phyloP scores from a whole-genome alignment of 2,329 filamentous ascomycete genomes.

The Sporothrix sp. region DNA sequence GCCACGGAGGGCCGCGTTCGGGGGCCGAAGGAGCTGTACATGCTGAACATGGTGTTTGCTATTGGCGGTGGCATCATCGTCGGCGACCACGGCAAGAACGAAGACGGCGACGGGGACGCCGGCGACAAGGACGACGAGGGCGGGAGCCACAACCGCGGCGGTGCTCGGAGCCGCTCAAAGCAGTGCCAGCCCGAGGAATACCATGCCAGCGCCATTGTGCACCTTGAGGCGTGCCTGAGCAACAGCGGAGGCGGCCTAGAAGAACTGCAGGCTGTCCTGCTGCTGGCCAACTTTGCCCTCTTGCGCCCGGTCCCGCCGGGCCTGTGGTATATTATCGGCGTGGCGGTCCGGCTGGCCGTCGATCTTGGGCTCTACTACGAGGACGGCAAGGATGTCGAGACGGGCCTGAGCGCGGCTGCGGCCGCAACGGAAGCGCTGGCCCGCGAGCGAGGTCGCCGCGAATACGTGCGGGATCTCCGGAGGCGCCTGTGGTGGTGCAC shows the following conservation, averaged over 20 bases:
- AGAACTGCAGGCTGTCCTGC: conserved; percentile 83
- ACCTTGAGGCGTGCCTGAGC: conserved; percentile 78
- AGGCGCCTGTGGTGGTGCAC: conserved; percentile 94
- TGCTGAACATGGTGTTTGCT: conserved; percentile 94
- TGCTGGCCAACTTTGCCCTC: conserved; percentile 85
- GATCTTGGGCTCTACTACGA: conserved; percentile 91
- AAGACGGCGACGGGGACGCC: conserved; percentile 14
- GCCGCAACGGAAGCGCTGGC: conserved; percentile 29
- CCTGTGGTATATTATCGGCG: conserved; percentile 94
- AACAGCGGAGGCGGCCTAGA: conserved; percentile 83
- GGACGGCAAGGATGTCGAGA: conserved; percentile 59
- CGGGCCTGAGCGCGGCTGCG: conserved; percentile 43
- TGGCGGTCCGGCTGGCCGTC: conserved; percentile 80
- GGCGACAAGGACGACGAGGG: neutral
- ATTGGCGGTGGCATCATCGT: conserved; percentile 92
- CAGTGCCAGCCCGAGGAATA: conserved; percentile 84
- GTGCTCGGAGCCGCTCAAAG: conserved; percentile 25
- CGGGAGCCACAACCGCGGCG: conserved; percentile 5
- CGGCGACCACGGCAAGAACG: conserved; percentile 44
- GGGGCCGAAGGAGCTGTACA: conserved; percentile 75
- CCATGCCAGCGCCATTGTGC: conserved; percentile 86
- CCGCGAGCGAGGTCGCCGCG: conserved; percentile 54
- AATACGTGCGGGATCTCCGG: conserved; percentile 79
- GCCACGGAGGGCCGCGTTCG: conserved; percentile 54
- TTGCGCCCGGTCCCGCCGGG: conserved; percentile 86